A percentile compares a stretch with the other conserved stretches of the same genome.
Evolutionary conservation across 2,329 filamentous ascomycete genomes (phyloP).

Genomic region (Alternaria arbusti): DNA sequence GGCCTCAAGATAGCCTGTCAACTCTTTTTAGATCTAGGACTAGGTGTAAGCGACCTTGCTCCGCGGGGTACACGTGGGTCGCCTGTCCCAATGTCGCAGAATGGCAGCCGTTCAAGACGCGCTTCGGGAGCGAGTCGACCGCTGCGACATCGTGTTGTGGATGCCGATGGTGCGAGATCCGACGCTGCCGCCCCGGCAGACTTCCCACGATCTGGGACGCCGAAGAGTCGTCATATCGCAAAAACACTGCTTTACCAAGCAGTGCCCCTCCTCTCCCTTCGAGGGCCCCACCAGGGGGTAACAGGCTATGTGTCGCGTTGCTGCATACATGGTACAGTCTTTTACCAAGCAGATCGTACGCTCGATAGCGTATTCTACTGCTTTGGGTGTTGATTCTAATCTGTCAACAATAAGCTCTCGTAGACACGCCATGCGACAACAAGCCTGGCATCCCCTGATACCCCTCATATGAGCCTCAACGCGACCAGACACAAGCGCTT

Average conservation of each 20-base stretch:
- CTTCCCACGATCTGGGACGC: not conserved
- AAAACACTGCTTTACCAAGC: not conserved
- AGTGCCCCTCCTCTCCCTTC: not conserved
- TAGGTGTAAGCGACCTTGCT: not conserved
- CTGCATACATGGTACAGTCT: not conserved
- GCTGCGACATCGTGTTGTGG: not conserved
- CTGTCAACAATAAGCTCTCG: not conserved
- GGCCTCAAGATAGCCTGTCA: not conserved
- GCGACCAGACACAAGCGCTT: not conserved
- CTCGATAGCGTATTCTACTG: not conserved
- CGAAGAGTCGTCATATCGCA: not conserved
- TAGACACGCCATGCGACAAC: not conserved
- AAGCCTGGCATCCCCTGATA: not conserved
- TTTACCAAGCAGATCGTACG: not conserved
- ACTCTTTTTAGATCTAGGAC: not conserved
- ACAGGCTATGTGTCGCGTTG: not conserved
- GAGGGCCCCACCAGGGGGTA: not conserved
- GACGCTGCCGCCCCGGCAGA: not conserved
- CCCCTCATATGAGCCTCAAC: not conserved
- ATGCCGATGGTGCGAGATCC: not conserved
- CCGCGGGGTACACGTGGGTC: not conserved
- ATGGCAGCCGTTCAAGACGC: not conserved
- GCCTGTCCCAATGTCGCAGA: not conserved
- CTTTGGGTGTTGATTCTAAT: not conserved
- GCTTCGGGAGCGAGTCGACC: not conserved